Base-by-base conservation (phyloP, 129 eudicot genomes). In the Saussurea involucrata region DNA sequence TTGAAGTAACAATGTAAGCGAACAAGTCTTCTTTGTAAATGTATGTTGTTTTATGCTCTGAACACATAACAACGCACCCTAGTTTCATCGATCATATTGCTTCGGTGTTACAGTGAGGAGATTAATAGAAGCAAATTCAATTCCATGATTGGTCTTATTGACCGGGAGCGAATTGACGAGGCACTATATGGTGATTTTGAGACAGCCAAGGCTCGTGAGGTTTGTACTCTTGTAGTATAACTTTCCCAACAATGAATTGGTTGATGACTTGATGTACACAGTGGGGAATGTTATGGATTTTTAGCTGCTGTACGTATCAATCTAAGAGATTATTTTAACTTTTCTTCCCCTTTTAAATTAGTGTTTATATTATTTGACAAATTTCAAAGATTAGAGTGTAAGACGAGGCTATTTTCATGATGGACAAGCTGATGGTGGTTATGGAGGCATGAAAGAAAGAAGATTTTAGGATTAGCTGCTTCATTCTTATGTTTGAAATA, bases 141-240 rank as follows among this genome's bases (percentile, higher is more conserved):
- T 78, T 88, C 99, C 71, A 89, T 92, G 97, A 92, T 95, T 85
- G 99, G 99, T 79, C 95, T 95, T 31, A 83, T 86, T 85, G 92
- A 95, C 37, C 95, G 90, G 13, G 91, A 90, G 81, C 99, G 97
- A 24, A 79, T 92, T 83, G 99, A 95, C 78, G 93, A 82, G 68
- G 99, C 83, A 57, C 80, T 95, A 1, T 95, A 95, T 76, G 99
- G 94, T 82, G 97, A 92, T 85, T 95, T 81, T 84, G 99, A 92
- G 87, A 79, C 97, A 1, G 92, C 27, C 66, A 92, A 95, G 84
- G 97, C 96, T 76, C 93, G 99, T 81, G 97, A 95, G 99, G 98
- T 94, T 64, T 82, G 87, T 82, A 67, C 63, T 66, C 29, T 76
- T 67, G 37, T 66, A 60, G 28, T 66, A 24, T 73, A 11, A 24